Evolutionary conservation across 1,139 yeast genomes (phyloP), one percentile per base, ranked within the genome.

Genomic region (Hyphopichia pseudoburtonii): DNA sequence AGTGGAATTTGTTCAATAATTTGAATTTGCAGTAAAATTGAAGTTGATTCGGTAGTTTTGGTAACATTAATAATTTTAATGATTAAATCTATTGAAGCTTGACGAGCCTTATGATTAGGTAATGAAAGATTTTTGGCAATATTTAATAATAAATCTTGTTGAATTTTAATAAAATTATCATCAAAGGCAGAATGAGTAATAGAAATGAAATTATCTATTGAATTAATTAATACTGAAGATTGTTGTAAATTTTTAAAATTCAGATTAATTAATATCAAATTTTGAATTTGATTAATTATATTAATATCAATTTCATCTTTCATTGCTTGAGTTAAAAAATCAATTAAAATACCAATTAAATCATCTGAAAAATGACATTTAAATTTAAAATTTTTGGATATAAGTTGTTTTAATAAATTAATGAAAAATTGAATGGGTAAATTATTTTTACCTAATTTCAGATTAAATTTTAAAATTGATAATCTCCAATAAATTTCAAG

Each of bases 1-100:
- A 85, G 65, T 0, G 96, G 95, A 9, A 84, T 74, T 43, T 83
- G 80, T 53, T 87, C 96, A 38, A 89, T 77, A 60, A 67, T 44
- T 58, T 68, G 51, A 73, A 82, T 54, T 66, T 78, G 68, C 2
- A 53, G 34, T 50, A 62, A 39, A 56, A 44, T 36, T 18, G 69
- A 48, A 3, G 60, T 52, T 3, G 76, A 68, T 18, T 59, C 52
- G 2, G 47, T 35, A 1, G 59, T 61, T 1, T 60, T 62, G 21
- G 57, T 51, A 1, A 52, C 30, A 7, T 54, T 48, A 19, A 15
- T 10, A 3, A 76, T 41, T 1, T 60, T 54, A 4, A 57, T 50
- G 5, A 75, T 46, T 34, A 79, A 56, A 19, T 66, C 60, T 26
- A 80, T 55, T 1, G 86, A 62, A 29, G 56, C 60, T 14, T 61